Base-by-base conservation (phyloP, 2,329 filamentous ascomycete species). In the Orbilia ellipsospora region DNA sequence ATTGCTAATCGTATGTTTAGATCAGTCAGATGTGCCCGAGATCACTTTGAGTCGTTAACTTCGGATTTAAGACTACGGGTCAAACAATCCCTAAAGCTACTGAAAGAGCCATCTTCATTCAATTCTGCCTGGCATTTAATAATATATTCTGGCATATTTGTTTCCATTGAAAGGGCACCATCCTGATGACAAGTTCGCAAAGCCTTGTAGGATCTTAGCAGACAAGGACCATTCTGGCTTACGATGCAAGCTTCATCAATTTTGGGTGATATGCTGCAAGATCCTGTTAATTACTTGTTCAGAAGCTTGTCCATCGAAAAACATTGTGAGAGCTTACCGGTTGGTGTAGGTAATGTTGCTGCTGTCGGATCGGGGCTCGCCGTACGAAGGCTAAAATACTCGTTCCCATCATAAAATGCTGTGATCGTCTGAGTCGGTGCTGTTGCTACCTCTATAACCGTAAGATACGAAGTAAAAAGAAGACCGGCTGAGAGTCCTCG, bases 351-450 rank as follows among this genome's bases (percentile, higher is more conserved):
- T 45, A 16, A 63, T 18, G 62, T 75, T 1, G 70, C 70, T 7
- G 64, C 70, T 1, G 65, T 69, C 42, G 62, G 59, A 28, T 31
- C 56, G 3, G 7, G 28, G 40, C 36, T 40, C 6, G 40, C 5
- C 1, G 31, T 10, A 28, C 48, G 40, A 36, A 36, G 20, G 16
- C 26, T 10, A 10, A 52, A 12, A 10, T 31, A 8, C 20, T 31
- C 67, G 2, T 20, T 23, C 8, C 70, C 70, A 13, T 51, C 44
- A 36, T 57, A 59, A 16, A 75, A 59, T 13, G 63, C 40, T 7
- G 70, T 75, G 15, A 69, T 69, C 18, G 70, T 75, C 13, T 45
- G 2, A 5, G 57, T 31, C 28, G 70, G 70, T 16, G 70, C 59
- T 4, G 54, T 75, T 7, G 68, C 20, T 4, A 67, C 48, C 12